Evolutionary conservation across 441 rosid genomes (phyloP), one percentile per base, ranked within the genome.

Genomic region (Arabidopsis lyrata): DNA sequence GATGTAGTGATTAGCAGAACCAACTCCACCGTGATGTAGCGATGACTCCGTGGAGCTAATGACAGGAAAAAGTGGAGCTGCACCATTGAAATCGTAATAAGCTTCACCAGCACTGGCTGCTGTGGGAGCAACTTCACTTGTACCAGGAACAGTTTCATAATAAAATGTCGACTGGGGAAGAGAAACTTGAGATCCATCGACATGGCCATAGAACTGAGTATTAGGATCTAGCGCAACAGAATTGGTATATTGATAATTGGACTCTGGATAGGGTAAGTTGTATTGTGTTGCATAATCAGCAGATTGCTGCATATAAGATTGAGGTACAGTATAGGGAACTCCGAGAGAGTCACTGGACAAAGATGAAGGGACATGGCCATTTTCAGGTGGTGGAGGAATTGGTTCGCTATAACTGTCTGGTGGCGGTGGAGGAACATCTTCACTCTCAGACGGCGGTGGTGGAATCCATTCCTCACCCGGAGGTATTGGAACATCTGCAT

Each of bases 381-480:
- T 80, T 60, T 87, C 90, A 49, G 94, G 94, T 5, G 93, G 97
- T 55, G 97, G 97, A 70, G 92, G 99, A 78, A 81, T 59, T 49
- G 72, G 85, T 63, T 86, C 91, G 62, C 75, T 75, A 75, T 83
- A 87, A 73, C 86, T 76, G 66, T 90, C 91, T 54, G 90, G 92
- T 66, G 98, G 98, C 5, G 93, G 98, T 32, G 96, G 99, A 58
- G 95, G 99, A 77, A 83, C 76, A 67, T 71, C 83, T 63, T 89
- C 91, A 65, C 71, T 79, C 74, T 89, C 95, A 73, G 89, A 85
- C 0, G 95, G 95, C 0, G 88, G 94, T 35, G 98, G 97, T 9
- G 98, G 99, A 81, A 93, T 80, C 96, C 96, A 91, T 75, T 93
- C 96, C 57, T 93, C 95, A 49, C 87, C 86, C 5, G 91, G 90